Conservation (phyloP, 2,329 filamentous ascomycete genomes). For the Aureobasidium leucospermi region DNA sequence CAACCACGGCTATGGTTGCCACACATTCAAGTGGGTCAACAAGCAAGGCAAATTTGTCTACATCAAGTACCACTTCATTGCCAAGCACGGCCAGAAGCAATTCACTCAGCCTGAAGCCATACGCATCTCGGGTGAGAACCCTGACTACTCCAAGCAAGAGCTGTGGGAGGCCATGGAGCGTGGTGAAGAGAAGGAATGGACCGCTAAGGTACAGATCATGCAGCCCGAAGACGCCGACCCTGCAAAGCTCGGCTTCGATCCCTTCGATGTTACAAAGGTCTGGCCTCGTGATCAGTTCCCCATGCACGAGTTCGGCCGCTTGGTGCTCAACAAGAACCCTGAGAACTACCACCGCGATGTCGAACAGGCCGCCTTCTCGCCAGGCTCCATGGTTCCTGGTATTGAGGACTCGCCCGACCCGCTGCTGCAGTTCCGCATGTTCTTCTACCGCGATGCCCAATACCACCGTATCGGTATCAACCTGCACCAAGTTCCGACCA, state of each 20-base stretch:
- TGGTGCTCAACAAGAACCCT: slow-evolving; percentile 48
- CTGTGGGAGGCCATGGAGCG: slow-evolving; percentile 39
- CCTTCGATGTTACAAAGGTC: slow-evolving; percentile 48
- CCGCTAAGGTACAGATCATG: slow-evolving; percentile 41
- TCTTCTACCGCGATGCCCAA: slow-evolving; percentile 36
- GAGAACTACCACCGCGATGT: slow-evolving; percentile 47
- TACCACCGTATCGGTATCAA: slow-evolving; percentile 48
- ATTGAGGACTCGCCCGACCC: slow-evolving; percentile 44
- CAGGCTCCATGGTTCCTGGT: slow-evolving; percentile 45
- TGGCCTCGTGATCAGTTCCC: slow-evolving; percentile 45
- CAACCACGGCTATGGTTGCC: slow-evolving; percentile 39
- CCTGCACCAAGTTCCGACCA: slow-evolving; percentile 42
- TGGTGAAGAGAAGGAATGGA: slow-evolving; percentile 38
- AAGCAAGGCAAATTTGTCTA: slow-evolving; percentile 43
- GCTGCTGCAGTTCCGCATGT: slow-evolving; percentile 38
- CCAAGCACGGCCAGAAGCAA: slow-evolving; percentile 41
- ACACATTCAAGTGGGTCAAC: slow-evolving; percentile 44
- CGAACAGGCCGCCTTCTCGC: slow-evolving; percentile 46
- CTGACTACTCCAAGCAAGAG: slow-evolving; percentile 44
- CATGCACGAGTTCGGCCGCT: slow-evolving; percentile 42
- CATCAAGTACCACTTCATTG: slow-evolving; percentile 45
- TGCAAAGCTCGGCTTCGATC: slow-evolving; percentile 45
- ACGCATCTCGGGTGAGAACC: slow-evolving; percentile 41
- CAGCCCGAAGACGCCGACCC: slow-evolving; percentile 39
- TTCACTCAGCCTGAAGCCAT: slow-evolving; percentile 41